Evolutionary conservation across 805 yeast species (phyloP).

Genomic region (Blastobotrys peoriensis): DNA sequence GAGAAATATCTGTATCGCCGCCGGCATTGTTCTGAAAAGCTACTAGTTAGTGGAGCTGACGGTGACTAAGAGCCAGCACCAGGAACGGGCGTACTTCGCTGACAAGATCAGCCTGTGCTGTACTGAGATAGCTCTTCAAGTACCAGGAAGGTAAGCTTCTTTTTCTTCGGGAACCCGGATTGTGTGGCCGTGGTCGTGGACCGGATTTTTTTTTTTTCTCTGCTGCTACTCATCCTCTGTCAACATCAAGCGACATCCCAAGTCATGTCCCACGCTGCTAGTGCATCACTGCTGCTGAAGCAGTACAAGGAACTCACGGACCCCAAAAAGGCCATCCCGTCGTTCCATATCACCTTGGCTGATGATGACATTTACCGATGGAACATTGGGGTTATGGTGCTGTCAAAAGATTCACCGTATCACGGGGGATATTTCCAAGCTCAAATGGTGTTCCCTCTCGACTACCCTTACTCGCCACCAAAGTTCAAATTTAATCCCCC

Average conservation of each 20-base stretch:
- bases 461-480: slow-evolving; percentile 92
- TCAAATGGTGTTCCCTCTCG: slow-evolving; percentile 86
- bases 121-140: too few relatives aligned
- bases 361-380: slow-evolving; percentile 58
- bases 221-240: too few relatives aligned
- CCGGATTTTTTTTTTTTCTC: background rate
- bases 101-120: too few relatives aligned
- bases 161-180: too few relatives aligned
- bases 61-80: too few relatives aligned
- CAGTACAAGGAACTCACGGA: slow-evolving; percentile 91
- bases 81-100: too few relatives aligned
- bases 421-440: slow-evolving; percentile 91
- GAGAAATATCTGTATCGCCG: too few relatives aligned
- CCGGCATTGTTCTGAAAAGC: too few relatives aligned
- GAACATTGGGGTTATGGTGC: slow-evolving; percentile 91
- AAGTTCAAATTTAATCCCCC: slow-evolving; percentile 88
- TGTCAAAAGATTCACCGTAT: slow-evolving; percentile 81
- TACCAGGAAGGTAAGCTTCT: too few relatives aligned
- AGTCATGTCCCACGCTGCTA: slow-evolving; percentile 6
- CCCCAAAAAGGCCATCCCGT: slow-evolving; percentile 74
- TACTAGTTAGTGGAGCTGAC: too few relatives aligned
- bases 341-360: slow-evolving; percentile 59
- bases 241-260: too few relatives aligned
- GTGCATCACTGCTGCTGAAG: slow-evolving; percentile 57
- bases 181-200: too few relatives aligned